A percentile compares a stretch with the other conserved stretches of the same genome.
Conservation (phyloP, 805 yeast species). For the Nakazawaea populi region DNA sequence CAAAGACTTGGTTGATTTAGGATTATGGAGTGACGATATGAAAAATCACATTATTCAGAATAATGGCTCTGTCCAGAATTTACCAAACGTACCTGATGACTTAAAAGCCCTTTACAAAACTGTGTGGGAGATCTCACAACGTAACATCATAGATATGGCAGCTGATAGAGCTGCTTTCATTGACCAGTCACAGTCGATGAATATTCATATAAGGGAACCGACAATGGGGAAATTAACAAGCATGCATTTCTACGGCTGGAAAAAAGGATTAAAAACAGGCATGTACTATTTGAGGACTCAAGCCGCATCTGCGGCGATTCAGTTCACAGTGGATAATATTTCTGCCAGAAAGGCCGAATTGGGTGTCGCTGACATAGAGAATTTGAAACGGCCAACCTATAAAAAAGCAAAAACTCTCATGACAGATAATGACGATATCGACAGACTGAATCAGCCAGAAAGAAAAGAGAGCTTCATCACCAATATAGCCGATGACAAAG, state of each 20-base stretch:
- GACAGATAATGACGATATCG: neutral
- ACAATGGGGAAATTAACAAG: slow-evolving; percentile 97
- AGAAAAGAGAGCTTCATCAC: too few relatives aligned
- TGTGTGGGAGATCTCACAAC: slow-evolving; percentile 59
- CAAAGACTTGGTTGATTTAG: slow-evolving; percentile 52
- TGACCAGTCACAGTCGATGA: slow-evolving; percentile 92
- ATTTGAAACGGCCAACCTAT: slow-evolving; percentile 17
- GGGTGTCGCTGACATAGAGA: slow-evolving; percentile 21
- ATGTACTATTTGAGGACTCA: slow-evolving; percentile 98
- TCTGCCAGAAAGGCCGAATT: slow-evolving; percentile 24
- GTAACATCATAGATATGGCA: slow-evolving; percentile 55
- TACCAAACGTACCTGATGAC: slow-evolving; percentile 49
- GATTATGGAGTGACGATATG: slow-evolving; percentile 53
- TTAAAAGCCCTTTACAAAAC: slow-evolving; percentile 51
- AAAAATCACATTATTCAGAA: slow-evolving; percentile 49
- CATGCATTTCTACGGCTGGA: slow-evolving; percentile 99
- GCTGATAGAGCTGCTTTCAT: slow-evolving; percentile 76
- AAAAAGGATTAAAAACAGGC: slow-evolving; percentile 97
- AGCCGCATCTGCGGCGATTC: slow-evolving; percentile 97
- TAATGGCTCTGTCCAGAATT: slow-evolving; percentile 52
- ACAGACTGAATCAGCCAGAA: neutral
- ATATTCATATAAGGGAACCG: slow-evolving; percentile 86
- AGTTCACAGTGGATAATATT: slow-evolving; percentile 72
- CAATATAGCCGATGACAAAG: neutral
- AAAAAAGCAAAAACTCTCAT: neutral